Evolutionary conservation across 495 filamentous ascomycete genomes (phyloP), one percentile per base, ranked within the genome.

Genomic region (Hypoxylon intermedium): DNA sequence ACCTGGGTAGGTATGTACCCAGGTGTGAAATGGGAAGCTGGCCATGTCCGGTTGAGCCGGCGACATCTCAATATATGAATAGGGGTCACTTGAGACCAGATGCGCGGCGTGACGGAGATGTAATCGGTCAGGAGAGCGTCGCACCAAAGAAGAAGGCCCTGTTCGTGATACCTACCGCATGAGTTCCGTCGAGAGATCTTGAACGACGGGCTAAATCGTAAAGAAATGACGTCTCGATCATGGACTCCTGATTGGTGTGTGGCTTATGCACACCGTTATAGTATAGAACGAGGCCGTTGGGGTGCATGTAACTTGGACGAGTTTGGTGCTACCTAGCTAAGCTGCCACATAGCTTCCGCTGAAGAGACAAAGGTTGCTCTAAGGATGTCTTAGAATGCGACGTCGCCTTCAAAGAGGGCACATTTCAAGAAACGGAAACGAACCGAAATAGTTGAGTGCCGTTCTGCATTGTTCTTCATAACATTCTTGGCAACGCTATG

Each of bases 31-130:
- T 51, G 54, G 51, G 45, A 60, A 56, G 62, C 45, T 65, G 62
- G 56, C 50, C 62, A 51, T 52, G 55, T 65, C 62, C 62, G 62
- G 62, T 65, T 65, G 60, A 60, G 62, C 60, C 62, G 62, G 62
- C 46, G 37, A 30, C 34, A 21, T 38, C 24, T 38, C 42, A 4
- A 7, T 42, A 40, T 57, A 42, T 37, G 56, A 60, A 55, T 57
- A 56, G 44, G 36, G 30, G 24, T 48, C 31, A 55, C 48, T 58
- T 30, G 48, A 65, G 50, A 20, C 33, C 37, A 64, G 53, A 59
- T 59, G 55, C 49, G 54, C 38, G 50, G 33, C 15, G 34, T 12
- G 31, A 16, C 34, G 48, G 20, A 48, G 50, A 54, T 44, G 54
- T 44, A 58, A 53, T 64, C 60, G 60, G 54, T 64, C 54, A 59